phyloP scores from a whole-genome alignment of 768 basidiomycete genomes.

The Pleurotus salmoneostramineus region DNA sequence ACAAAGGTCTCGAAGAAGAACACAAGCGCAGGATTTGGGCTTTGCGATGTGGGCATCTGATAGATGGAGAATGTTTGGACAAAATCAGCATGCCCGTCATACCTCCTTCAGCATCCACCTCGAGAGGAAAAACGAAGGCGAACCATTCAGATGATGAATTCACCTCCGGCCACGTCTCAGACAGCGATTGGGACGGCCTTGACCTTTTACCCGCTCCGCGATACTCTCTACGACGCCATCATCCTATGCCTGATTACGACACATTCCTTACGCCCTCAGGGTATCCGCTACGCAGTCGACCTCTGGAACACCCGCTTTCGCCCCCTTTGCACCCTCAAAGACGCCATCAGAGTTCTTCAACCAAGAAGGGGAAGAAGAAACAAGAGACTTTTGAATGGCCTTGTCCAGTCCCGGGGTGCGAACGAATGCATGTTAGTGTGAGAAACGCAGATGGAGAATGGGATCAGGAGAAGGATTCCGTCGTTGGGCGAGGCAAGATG shows the following conservation, averaged over 20 bases:
- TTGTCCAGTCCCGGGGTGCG: conserved; percentile 64
- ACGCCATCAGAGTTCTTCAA: conserved; percentile 16
- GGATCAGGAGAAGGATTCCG: conserved; percentile 48
- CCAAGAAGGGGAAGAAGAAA: conserved; percentile 31
- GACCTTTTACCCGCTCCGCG: conserved; percentile 1
- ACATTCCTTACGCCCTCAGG: not conserved
- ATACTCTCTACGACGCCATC: not conserved
- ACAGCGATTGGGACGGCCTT: not conserved
- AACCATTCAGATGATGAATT: conserved; percentile 3
- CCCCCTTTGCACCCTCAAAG: conserved; percentile 1
- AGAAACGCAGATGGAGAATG: conserved; percentile 51
- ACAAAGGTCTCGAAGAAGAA: conserved; percentile 37
- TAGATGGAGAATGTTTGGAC: conserved; percentile 73
- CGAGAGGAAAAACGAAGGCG: conserved; percentile 16
- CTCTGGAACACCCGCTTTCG: conserved; percentile 3
- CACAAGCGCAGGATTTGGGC: conserved; percentile 58
- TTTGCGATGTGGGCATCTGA: conserved; percentile 71
- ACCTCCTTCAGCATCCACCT: conserved; percentile 11
- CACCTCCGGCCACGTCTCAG: not conserved
- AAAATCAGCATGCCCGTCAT: conserved; percentile 45
- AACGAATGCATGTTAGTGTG: conserved; percentile 49
- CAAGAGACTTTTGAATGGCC: conserved; percentile 53
- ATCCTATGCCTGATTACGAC: not conserved
- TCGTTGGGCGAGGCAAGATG: conserved; percentile 17
- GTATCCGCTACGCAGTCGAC: not conserved